Percentiles rank a stretch among this genome's conserved stretches.
phyloP scores from a whole-genome alignment of 1,139 yeast species.

The Kodamaea sp. region DNA sequence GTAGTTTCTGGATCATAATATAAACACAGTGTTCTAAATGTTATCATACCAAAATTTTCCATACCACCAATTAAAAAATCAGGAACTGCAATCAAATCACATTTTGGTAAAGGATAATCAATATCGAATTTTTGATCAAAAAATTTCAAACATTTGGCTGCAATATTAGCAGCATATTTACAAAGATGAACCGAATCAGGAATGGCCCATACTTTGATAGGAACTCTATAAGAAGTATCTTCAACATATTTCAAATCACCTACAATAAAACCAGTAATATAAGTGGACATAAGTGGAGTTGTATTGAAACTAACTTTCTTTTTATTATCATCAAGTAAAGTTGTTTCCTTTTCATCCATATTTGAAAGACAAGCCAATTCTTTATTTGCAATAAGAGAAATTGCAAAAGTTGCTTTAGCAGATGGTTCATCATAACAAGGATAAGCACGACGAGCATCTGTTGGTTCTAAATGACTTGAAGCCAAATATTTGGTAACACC shows the following conservation, averaged over 20 bases:
- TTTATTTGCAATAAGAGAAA: slow-evolving; percentile 57
- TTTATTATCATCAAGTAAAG: slow-evolving; percentile 40
- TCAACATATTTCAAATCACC: slow-evolving; percentile 34
- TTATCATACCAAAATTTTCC: slow-evolving; percentile 60
- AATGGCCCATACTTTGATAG: slow-evolving; percentile 53
- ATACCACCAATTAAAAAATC: slow-evolving; percentile 59
- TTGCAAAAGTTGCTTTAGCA: slow-evolving; percentile 67
- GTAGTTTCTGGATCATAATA: slow-evolving; percentile 46
- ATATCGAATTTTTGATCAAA: slow-evolving; percentile 51
- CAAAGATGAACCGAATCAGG: slow-evolving; percentile 52
- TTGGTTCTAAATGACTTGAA: slow-evolving; percentile 83
- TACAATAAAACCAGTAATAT: slow-evolving; percentile 28
- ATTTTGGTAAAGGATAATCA: slow-evolving; percentile 55
- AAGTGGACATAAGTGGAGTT: slow-evolving; percentile 20
- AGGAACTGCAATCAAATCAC: slow-evolving; percentile 56
- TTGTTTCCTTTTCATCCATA: slow-evolving; percentile 64
- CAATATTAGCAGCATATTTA: slow-evolving; percentile 46
- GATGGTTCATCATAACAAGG: slow-evolving; percentile 83
- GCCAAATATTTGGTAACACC: slow-evolving; percentile 64
- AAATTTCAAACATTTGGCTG: slow-evolving; percentile 50
- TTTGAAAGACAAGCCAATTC: slow-evolving; percentile 69
- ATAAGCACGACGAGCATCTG: slow-evolving; percentile 81
- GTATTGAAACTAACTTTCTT: slow-evolving; percentile 46
- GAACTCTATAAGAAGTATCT: slow-evolving; percentile 30
- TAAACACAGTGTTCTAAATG: slow-evolving; percentile 53